phyloP scores from a whole-genome alignment of 2,329 filamentous ascomycete genomes.

The Zymoseptoria brevis region DNA sequence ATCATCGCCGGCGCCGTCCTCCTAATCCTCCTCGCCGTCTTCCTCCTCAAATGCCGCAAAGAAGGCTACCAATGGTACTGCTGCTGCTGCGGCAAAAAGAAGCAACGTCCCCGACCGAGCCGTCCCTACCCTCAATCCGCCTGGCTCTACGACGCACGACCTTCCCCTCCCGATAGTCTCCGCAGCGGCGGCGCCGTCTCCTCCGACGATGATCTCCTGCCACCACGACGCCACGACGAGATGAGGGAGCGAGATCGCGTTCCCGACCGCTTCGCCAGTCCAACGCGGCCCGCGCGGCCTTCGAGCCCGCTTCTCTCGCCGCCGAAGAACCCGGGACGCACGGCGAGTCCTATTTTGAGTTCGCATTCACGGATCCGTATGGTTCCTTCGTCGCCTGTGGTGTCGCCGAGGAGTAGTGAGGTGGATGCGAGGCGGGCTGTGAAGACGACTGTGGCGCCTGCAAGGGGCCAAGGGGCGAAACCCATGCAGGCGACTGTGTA shows the following conservation, averaged over 20 bases:
- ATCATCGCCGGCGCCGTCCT: slow-evolving; percentile 15
- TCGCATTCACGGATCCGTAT: background rate
- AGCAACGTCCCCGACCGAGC: slow-evolving; percentile 7
- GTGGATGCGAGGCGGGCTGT: background rate
- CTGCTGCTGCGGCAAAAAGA: slow-evolving; percentile 3
- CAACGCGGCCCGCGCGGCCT: background rate
- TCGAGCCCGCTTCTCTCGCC: background rate
- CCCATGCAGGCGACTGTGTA: background rate
- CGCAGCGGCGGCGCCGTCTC: background rate
- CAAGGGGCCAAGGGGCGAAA: background rate
- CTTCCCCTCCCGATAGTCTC: slow-evolving; percentile 11
- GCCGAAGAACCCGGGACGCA: background rate
- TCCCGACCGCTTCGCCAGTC: background rate
- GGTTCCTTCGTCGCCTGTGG: background rate
- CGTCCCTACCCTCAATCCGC: slow-evolving; percentile 18
- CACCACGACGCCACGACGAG: background rate
- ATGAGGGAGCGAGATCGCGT: background rate
- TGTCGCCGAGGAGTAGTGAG: background rate
- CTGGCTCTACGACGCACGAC: slow-evolving; percentile 20
- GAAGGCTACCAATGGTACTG: slow-evolving; percentile 5
- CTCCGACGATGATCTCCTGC: background rate
- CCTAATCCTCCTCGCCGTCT: slow-evolving; percentile 9
- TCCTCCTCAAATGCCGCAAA: slow-evolving; percentile 10
- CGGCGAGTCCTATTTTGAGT: background rate
- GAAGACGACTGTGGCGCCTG: background rate